Conservation (phyloP, 148 eudicot species). For the Heliosperma pusillum region DNA sequence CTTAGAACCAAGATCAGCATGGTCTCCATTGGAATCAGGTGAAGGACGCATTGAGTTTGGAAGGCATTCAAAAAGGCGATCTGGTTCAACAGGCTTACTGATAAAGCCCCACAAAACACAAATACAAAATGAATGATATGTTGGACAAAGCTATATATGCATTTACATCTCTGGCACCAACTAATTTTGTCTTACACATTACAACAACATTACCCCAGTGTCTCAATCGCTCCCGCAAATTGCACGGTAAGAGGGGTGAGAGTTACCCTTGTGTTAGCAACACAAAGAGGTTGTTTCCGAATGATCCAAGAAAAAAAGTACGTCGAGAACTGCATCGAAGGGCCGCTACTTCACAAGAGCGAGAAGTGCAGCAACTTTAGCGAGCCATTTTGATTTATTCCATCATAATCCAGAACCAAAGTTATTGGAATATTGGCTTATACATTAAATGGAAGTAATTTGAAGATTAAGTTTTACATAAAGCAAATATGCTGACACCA, state of each 20-base stretch:
- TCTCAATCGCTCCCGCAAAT: no score
- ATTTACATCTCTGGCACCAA: slow-evolving; percentile 5
- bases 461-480: not conserved
- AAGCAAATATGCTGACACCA: not conserved
- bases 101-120: slow-evolving; percentile 13
- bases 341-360: no score
- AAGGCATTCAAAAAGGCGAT: slow-evolving; percentile 89
- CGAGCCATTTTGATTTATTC: no score
- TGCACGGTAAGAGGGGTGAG: no score
- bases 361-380: no score
- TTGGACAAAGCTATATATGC: not conserved
- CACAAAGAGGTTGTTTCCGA: no score
- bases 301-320: no score
- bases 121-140: slow-evolving; percentile 16
- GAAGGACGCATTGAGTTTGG: slow-evolving; percentile 88
- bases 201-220: no score
- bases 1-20: slow-evolving; percentile 51
- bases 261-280: no score
- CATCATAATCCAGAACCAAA: no score
- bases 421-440: slow-evolving; percentile 1
- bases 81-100: slow-evolving; percentile 98
- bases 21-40: slow-evolving; percentile 65
- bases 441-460: not conserved
- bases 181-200: not conserved
- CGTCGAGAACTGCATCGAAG: no score